Evolutionary conservation across 352 stramenopile genomes (phyloP).

Genomic region (Phytophthora citricola): DNA sequence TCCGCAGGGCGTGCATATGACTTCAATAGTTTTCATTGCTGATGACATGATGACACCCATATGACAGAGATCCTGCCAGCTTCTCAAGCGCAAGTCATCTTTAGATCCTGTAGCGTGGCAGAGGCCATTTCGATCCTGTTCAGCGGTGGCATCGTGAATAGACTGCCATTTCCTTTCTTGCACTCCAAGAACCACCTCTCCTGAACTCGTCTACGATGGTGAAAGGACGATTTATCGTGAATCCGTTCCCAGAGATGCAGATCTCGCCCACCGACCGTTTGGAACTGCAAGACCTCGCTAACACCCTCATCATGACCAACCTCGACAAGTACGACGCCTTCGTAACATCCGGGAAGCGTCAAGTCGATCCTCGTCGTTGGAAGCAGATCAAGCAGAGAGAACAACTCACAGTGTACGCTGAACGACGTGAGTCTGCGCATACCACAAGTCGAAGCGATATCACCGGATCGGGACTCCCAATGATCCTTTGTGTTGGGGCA

Average conservation of each 20-base stretch:
- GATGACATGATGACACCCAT: too few species aligned
- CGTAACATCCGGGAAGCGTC: slow-evolving; percentile 22
- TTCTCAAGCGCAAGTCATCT: too few species aligned
- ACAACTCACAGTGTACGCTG: slow-evolving; percentile 41
- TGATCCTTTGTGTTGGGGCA: slow-evolving; percentile 26
- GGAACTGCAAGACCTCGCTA: slow-evolving; percentile 31
- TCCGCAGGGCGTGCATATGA: too few species aligned
- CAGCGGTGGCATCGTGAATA: too few species aligned
- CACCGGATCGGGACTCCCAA: slow-evolving; percentile 11
- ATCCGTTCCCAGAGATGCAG: slow-evolving; percentile 40
- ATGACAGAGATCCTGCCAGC: too few species aligned
- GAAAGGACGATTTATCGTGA: slow-evolving; percentile 33
- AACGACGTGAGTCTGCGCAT: slow-evolving; percentile 16
- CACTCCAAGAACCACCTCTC: slow-evolving; percentile 15
- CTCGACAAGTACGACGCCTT: slow-evolving; percentile 26
- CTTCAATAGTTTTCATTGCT: too few species aligned
- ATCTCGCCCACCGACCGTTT: slow-evolving; percentile 22
- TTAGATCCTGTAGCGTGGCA: neutral
- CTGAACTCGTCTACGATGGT: slow-evolving; percentile 9
- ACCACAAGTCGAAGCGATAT: neutral
- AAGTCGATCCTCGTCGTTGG: slow-evolving; percentile 34
- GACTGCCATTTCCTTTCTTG: slow-evolving; percentile 1
- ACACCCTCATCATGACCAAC: slow-evolving; percentile 27
- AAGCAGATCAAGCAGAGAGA: slow-evolving; percentile 44
- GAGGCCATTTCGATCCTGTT: neutral